Evolutionary conservation across 352 stramenopile species (phyloP), one percentile per base, ranked within the genome.

Genomic region (Pythium phragmiticola): DNA sequence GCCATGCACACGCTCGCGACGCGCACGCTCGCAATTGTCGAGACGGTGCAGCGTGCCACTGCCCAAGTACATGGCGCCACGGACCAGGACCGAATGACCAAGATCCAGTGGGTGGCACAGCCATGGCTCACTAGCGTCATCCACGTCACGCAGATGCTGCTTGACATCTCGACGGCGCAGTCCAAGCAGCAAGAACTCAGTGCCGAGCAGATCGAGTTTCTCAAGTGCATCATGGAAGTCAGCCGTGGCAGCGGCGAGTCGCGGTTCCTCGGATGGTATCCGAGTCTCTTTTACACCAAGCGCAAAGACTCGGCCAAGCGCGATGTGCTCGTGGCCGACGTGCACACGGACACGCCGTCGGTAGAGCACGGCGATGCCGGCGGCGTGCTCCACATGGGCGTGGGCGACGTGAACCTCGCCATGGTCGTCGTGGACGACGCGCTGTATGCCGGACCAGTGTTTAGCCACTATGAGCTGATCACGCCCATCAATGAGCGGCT

Each of bases 391-490:
- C 72, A 79, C 39, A 19, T 72, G 2, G 69, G 66, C 8, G 72
- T 79, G 0, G 69, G 69, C 4, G 45, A 75, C 36, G 60, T 73
- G 0, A 60, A 73, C 54, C 43, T 68, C 0, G 69, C 55, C 0
- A 61, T 75, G 16, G 70, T 79, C 37, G 47, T 73, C n/a, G 61
- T 80, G 2, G 59, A 73, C 37, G 58, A 68, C 1, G 34, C 45
- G 17, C 56, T 80, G 59, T 80, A 77, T 28, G 73, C 66, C 1
- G 73, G 73, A 9, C 73, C 73, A 0, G 60, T 80, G 41, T 77
- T 80, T 52, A 74, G 63, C 57, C 66, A 55, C 43, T 77, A 77
- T 55, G 73, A 80, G 59, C 73, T 80, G 46, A 50, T 73, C 19
- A 72, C 64, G 17, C 49, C 66, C 4, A 71, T 73, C 46, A 57